A percentile compares a stretch with the other conserved stretches of the same genome.
Conservation (phyloP, 768 basidiomycete species). For the Candolleomyces eurysporus region DNA sequence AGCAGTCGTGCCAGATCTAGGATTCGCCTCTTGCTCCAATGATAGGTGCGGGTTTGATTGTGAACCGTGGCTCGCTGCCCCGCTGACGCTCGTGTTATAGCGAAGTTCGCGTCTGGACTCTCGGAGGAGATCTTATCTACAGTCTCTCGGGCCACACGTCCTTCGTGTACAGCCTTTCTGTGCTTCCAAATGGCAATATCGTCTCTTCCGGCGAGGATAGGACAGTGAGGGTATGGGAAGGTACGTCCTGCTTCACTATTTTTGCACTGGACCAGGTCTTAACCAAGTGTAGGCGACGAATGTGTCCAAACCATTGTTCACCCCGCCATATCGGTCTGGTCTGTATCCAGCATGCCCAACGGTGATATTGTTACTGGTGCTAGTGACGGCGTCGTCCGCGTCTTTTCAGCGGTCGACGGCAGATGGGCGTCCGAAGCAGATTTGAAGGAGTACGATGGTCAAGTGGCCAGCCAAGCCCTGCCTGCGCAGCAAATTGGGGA, state of each 20-base stretch:
- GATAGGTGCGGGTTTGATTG: slow-evolving; percentile 60
- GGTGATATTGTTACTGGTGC: slow-evolving; percentile 91
- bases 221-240: slow-evolving; percentile 87
- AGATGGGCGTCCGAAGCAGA: slow-evolving; percentile 70
- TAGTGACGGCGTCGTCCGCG: slow-evolving; percentile 83
- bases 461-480: slow-evolving; percentile 75
- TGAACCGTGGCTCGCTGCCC: background rate
- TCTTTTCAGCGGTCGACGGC: slow-evolving; percentile 75
- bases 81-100: slow-evolving; percentile 35
- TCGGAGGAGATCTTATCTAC: slow-evolving; percentile 74
- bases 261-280: background rate
- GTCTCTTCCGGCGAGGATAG: slow-evolving; percentile 96
- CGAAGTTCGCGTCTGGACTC: slow-evolving; percentile 90
- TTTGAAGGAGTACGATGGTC: slow-evolving; percentile 67
- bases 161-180: slow-evolving; percentile 89
- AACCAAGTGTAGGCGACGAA: slow-evolving; percentile 64
- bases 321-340: slow-evolving; percentile 97
- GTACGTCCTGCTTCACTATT: slow-evolving; percentile 28
- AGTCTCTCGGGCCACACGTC: slow-evolving; percentile 93
- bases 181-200: slow-evolving; percentile 78
- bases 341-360: slow-evolving; percentile 83
- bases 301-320: slow-evolving; percentile 87
- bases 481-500: slow-evolving; percentile 89
- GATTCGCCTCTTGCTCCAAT: slow-evolving; percentile 95
- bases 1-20: slow-evolving; percentile 75